Evolutionary conservation across 2,329 filamentous ascomycete species (phyloP), one percentile per base, ranked within the genome.

Genomic region (Colletotrichum scovillei): DNA sequence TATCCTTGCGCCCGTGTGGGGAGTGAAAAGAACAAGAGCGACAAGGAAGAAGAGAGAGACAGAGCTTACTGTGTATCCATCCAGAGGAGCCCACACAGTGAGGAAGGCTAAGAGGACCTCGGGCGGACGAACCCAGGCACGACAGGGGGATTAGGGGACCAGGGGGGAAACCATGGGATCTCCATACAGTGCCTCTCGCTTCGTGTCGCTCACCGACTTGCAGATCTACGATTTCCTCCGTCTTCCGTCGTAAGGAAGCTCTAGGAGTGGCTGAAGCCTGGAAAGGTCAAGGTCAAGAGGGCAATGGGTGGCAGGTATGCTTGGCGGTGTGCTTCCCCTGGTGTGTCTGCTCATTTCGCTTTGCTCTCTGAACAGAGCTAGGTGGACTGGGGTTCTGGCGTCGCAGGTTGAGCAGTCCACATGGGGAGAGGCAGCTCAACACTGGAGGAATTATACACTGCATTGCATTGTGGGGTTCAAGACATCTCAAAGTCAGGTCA

Each of bases 341-440:
- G 52, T 69, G 59, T 59, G 52, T 30, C 30, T 72, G 58, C 55
- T 73, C 70, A 73, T 73, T 60, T 73, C 66, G 70, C 66, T 73
- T 69, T 58, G 42, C 42, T 49, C 42, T 49, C 42, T 19, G 42
- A 11, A 49, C 16, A 49, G 42, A 49, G 42, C 42, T 49, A 49
- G 8, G 42, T n/a, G 42, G 42, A 49, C 42, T 49, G 42, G 42
- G 42, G 42, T 49, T 49, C 42, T 49, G 16, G 16, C 42, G 42
- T 49, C 19, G 42, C 42, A 49, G 42, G 42, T 49, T 49, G 42
- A 49, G 42, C 16, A 49, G 42, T 49, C 42, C 42, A 49, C 42
- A 49, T 49, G 42, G 42, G 42, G 19, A 8, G 16, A 19, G 42
- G 38, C 14, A 35, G 11, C 32, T 35, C 32, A 35, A 35, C 32